Conservation (phyloP, 345 rosid genomes). For the Camelina neglecta region DNA sequence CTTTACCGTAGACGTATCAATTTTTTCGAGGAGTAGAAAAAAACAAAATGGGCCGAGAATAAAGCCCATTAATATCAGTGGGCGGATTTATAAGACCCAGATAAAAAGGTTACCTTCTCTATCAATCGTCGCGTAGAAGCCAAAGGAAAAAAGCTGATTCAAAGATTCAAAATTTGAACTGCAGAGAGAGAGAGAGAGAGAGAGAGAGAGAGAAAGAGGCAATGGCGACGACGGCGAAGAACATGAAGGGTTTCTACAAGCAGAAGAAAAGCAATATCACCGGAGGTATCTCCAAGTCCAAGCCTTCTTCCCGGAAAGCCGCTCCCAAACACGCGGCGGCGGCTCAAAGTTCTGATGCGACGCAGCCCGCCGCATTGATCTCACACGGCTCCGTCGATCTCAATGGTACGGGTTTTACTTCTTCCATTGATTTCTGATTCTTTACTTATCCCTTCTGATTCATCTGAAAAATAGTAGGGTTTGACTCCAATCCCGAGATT, state of each 20-base stretch:
- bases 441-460: not conserved
- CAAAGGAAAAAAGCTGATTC: conserved; percentile 34
- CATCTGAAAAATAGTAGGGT: conserved; percentile 21
- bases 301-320: conserved; percentile 45
- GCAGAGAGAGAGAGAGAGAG: not conserved
- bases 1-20: too few relatives aligned
- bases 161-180: conserved; percentile 48
- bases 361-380: conserved; percentile 57
- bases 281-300: conserved; percentile 49
- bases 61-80: conserved; percentile 23
- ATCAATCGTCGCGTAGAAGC: conserved; percentile 34
- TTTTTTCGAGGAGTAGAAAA: too few relatives aligned
- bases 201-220: conserved; percentile 26
- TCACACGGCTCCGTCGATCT: conserved; percentile 61
- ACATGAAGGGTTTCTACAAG: conserved; percentile 67
- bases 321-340: conserved; percentile 50
- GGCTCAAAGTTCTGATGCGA: conserved; percentile 48
- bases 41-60: not conserved
- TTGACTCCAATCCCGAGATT: conserved; percentile 4
- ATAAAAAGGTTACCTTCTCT: not conserved
- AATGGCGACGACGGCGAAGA: conserved; percentile 59
- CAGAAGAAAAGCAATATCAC: conserved; percentile 54
- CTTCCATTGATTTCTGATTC: not conserved
- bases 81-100: not conserved
- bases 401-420: conserved; percentile 47